Base-by-base conservation (phyloP, 2,329 filamentous ascomycete species). In the Mycosphaerelloides madeirae region DNA sequence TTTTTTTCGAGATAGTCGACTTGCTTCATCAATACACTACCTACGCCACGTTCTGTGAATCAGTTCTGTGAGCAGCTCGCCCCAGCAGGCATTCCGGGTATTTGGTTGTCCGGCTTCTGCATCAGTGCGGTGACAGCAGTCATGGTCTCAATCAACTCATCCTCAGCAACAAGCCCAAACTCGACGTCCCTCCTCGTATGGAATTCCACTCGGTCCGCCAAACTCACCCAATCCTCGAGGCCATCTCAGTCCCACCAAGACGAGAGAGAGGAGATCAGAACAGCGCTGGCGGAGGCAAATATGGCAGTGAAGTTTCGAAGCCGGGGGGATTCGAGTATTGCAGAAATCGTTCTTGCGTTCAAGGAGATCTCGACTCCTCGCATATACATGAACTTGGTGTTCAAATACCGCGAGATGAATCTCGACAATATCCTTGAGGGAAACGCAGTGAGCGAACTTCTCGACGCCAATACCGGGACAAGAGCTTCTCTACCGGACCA, bases 321-420 rank as follows among this genome's bases (percentile, higher is more conserved):
- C 8, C 16, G 25, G 18, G 18, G 25, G 7, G 13, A 38, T 11
- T 19, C 36, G 7, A 28, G 25, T 18, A 38, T 38, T 38, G 36
- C 36, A 14, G 25, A 28, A 28, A 38, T 38, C 8, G 11, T 38
- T 3, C 25, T 38, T 18, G 36, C 36, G 6, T 38, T 38, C 36
- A 20, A 38, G 16, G 33, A 35, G 15, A 14, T 9, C 11, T 12
- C 6, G 11, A 8, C 8, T 15, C 33, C 3, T 6, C 6, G 3
- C 3, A 7, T 14, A 9, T 20, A 20, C 7, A n/a, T 38, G 8
- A 38, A 28, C 25, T 12, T 38, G 11, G 36, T 38, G 6, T 38
- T 38, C 20, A 15, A 20, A 7, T 29, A 9, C 16, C 8, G 25
- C 16, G 36, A 38, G 7, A 22, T 28, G n/a, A 28, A 28, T 15